Percentiles rank a stretch among this genome's conserved stretches.
These are phyloP conservation scores for Astragalus glycyphyllos DNA, from an alignment of 306 rosid species.

Conservation along the genomic window DNA sequence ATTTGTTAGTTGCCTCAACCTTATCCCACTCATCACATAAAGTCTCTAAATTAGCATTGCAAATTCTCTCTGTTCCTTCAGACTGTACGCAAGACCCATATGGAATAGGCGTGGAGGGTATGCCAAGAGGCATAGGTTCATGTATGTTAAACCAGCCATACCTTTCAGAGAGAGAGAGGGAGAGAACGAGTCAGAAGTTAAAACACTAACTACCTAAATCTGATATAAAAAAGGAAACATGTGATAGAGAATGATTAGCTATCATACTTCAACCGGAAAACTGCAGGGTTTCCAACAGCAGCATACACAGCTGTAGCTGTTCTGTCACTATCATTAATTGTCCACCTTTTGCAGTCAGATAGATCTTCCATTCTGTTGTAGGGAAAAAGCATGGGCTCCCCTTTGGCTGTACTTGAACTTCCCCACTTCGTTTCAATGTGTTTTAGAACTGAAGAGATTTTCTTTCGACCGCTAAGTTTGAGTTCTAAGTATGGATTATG, in stretches of 20 bases:
- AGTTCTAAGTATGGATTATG: slow-evolving; percentile 83
- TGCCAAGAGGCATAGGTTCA: slow-evolving; percentile 39
- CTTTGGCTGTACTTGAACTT: slow-evolving; percentile 60
- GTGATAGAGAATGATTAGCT: slow-evolving; percentile 31
- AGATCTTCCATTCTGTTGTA: slow-evolving; percentile 47
- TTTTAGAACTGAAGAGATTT: slow-evolving; percentile 79
- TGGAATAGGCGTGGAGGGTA: slow-evolving; percentile 47
- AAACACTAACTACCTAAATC: slow-evolving; percentile 28
- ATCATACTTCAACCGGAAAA: slow-evolving; percentile 80
- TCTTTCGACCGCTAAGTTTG: slow-evolving; percentile 70
- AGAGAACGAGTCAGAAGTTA: slow-evolving; percentile 52
- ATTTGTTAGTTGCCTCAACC: slow-evolving; percentile 44
- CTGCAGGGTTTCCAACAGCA: slow-evolving; percentile 74
- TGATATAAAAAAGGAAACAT: background rate
- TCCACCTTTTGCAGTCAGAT: slow-evolving; percentile 68
- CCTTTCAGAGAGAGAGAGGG: slow-evolving; percentile 53
- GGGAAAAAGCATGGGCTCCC: slow-evolving; percentile 72
- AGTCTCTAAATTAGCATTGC: slow-evolving; percentile 35
- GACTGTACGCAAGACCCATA: slow-evolving; percentile 35
- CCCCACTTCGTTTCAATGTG: slow-evolving; percentile 89
- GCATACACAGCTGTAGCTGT: slow-evolving; percentile 68
- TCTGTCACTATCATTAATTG: slow-evolving; percentile 56
- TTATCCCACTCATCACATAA: slow-evolving; percentile 41
- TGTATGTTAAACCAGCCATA: slow-evolving; percentile 76
- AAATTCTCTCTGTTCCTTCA: slow-evolving; percentile 42